Evolutionary conservation across 495 filamentous ascomycete genomes (phyloP).

Genomic region (Aspergillus haitiensis): DNA sequence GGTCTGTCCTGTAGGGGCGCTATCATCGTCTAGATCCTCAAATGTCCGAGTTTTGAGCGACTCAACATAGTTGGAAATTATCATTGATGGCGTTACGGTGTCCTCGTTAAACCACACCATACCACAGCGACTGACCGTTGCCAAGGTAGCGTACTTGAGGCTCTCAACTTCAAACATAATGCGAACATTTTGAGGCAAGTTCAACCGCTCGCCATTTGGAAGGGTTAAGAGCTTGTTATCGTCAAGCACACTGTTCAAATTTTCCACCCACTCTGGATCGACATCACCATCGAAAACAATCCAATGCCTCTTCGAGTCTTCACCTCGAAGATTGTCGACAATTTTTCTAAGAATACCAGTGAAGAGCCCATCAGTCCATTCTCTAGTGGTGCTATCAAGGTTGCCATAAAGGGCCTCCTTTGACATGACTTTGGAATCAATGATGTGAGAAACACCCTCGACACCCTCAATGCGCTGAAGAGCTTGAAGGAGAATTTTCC

Average conservation of each 20-base stretch:
- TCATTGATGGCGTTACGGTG: slow-evolving; percentile 88
- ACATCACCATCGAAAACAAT: slow-evolving; percentile 99
- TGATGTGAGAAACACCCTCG: slow-evolving; percentile 94
- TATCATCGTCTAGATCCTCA: slow-evolving; percentile 92
- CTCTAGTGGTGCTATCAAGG: slow-evolving; percentile 91
- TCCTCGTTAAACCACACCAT: slow-evolving; percentile 99
- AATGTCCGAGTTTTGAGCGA: slow-evolving; percentile 76
- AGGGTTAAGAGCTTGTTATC: slow-evolving; percentile 97
- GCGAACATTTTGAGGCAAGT: slow-evolving; percentile 88
- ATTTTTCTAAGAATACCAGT: slow-evolving; percentile 98
- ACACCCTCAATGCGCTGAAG: slow-evolving; percentile 85
- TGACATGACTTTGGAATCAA: slow-evolving; percentile 99
- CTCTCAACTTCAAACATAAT: slow-evolving; percentile 99
- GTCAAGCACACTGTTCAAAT: slow-evolving; percentile 97
- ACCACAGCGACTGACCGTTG: slow-evolving; percentile 96
- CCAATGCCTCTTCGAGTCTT: slow-evolving; percentile 96
- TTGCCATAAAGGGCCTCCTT: slow-evolving; percentile 96
- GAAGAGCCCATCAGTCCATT: slow-evolving; percentile 98
- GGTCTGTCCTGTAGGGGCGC: slow-evolving; percentile 74
- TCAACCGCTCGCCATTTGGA: slow-evolving; percentile 96
- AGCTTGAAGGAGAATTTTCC: slow-evolving; percentile 92
- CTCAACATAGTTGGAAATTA: slow-evolving; percentile 87
- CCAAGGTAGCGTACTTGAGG: slow-evolving; percentile 95
- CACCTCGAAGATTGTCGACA: slow-evolving; percentile 96
- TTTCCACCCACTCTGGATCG: slow-evolving; percentile 99